Percentiles rank a stretch among this genome's conserved stretches.
These are phyloP conservation scores for Penicillium longicatenatum DNA, from an alignment of 495 filamentous ascomycete species.

Conservation along the genomic window DNA sequence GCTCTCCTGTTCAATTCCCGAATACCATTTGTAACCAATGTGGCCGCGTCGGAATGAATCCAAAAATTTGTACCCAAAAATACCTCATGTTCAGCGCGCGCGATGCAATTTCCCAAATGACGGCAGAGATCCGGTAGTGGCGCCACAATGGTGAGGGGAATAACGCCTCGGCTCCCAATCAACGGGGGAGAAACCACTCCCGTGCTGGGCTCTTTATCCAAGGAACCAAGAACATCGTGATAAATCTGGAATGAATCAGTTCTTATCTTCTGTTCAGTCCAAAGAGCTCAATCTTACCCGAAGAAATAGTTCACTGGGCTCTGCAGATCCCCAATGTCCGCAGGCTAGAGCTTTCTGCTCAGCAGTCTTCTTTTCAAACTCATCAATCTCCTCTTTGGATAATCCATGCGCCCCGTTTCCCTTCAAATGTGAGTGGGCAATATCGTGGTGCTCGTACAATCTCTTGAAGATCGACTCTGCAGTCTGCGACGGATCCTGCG, in stretches of 20 bases:
- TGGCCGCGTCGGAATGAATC: conserved; percentile 66
- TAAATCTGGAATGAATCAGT: conserved; percentile 49
- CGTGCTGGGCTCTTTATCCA: conserved; percentile 55
- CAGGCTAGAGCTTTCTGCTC: conserved; percentile 57
- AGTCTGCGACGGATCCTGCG: conserved; percentile 4
- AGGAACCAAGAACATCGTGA: conserved; percentile 62
- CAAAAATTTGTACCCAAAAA: conserved; percentile 76
- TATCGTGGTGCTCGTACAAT: conserved; percentile 3
- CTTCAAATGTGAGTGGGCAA: not conserved
- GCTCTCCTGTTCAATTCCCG: conserved; percentile 67
- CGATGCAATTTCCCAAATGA: conserved; percentile 76
- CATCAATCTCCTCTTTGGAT: conserved; percentile 20
- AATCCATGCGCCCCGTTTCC: conserved; percentile 1
- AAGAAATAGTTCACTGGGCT: conserved; percentile 69
- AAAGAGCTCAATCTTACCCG: conserved; percentile 37
- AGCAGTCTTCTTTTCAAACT: conserved; percentile 36
- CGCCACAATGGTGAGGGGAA: conserved; percentile 70
- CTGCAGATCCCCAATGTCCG: conserved; percentile 65
- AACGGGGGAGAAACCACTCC: conserved; percentile 68
- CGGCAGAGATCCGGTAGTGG: conserved; percentile 68
- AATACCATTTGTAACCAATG: conserved; percentile 67
- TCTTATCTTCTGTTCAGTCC: not conserved
- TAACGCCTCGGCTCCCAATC: conserved; percentile 67
- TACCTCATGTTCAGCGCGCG: conserved; percentile 69
- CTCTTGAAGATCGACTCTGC: not conserved